These are phyloP conservation scores for Gastrodia elata DNA, from an alignment of 106 monocot genomes.

Conservation along the genomic window DNA sequence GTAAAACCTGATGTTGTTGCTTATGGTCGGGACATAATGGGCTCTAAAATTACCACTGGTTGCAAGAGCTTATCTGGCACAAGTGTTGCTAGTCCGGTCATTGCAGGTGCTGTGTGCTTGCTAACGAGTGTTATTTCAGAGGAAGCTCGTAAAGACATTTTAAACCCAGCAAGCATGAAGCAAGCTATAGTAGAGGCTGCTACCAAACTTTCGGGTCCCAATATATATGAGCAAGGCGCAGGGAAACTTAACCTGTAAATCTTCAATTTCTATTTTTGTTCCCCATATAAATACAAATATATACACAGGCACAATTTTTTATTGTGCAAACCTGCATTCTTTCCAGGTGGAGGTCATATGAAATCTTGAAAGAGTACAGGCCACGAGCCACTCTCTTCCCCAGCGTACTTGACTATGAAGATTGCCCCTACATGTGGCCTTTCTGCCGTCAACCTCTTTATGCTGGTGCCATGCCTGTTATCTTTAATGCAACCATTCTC, in stretches of 20 bases:
- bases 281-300: conserved; percentile 6
- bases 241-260: conserved; percentile 92
- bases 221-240: conserved; percentile 96
- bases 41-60: conserved; percentile 93
- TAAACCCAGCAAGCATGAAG: conserved; percentile 99
- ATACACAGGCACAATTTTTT: neutral
- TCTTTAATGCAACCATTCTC: conserved; percentile 92
- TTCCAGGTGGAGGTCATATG: conserved; percentile 65
- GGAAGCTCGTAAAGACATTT: conserved; percentile 44
- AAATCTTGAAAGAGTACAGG: conserved; percentile 74
- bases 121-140: conserved; percentile 86
- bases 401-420: conserved; percentile 70
- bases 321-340: conserved; percentile 5
- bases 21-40: conserved; percentile 94
- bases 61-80: conserved; percentile 98
- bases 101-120: conserved; percentile 94
- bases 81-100: conserved; percentile 97
- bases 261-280: neutral
- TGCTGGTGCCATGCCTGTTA: conserved; percentile 90
- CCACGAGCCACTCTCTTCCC: conserved; percentile 92
- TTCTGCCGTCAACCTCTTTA: conserved; percentile 95
- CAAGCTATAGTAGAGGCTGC: conserved; percentile 99
- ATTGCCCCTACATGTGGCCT: conserved; percentile 94
- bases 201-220: conserved; percentile 76
- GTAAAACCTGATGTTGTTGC: conserved; percentile 98